Evolutionary conservation across 192 early-diverging fungal species (phyloP).

Genomic region (Jimgerdemannia flammicorona): DNA sequence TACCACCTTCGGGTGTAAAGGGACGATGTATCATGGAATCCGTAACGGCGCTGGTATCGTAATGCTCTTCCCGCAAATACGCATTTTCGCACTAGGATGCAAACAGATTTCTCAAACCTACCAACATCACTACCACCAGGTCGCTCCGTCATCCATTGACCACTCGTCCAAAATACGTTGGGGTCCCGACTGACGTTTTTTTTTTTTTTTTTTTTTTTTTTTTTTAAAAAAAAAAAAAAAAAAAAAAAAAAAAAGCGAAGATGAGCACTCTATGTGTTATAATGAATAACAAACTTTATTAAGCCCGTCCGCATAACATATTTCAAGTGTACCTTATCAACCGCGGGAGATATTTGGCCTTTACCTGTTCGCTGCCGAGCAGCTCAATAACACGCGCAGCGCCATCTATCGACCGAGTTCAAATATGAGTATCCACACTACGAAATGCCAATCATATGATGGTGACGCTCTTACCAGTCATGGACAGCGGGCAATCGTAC

Average conservation of each 20-base stretch:
- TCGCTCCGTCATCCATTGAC: slow-evolving; percentile 79
- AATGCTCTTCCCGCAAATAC: no score
- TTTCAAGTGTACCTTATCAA: slow-evolving; percentile 36
- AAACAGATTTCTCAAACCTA: slow-evolving; percentile 3
- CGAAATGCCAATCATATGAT: background rate
- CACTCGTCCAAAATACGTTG: slow-evolving; percentile 55
- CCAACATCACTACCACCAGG: slow-evolving; percentile 67
- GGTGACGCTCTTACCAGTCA: slow-evolving; percentile 47
- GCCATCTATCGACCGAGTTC: slow-evolving; percentile 41
- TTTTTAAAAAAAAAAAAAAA: no score
- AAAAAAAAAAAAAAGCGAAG: background rate
- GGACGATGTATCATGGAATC: background rate
- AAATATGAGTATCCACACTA: background rate
- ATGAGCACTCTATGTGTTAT: background rate
- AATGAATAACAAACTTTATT: background rate
- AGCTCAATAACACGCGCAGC: slow-evolving; percentile 61
- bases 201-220: background rate
- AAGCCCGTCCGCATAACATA: no score
- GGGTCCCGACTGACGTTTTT: slow-evolving; percentile 51
- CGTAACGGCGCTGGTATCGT: background rate
- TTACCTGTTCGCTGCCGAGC: slow-evolving; percentile 49
- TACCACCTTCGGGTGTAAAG: slow-evolving; percentile 21
- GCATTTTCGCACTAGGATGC: no score
- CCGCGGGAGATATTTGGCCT: slow-evolving; percentile 31
- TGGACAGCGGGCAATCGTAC: slow-evolving; percentile 68